Conservation (phyloP, 495 filamentous ascomycete species). For the Trichoderma erinaceum region DNA sequence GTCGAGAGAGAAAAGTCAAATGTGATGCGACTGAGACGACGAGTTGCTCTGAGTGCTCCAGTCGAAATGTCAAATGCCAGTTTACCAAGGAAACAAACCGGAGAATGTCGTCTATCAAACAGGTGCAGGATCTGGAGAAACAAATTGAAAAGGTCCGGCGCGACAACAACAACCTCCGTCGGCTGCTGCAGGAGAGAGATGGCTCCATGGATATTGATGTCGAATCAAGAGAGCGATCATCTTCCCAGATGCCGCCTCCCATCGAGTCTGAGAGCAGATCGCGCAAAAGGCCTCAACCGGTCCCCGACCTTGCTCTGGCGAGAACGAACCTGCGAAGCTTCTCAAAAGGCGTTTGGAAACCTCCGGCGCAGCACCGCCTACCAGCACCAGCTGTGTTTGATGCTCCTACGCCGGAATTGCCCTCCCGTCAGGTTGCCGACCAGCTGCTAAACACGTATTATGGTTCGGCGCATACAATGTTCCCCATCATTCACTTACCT, state of each 20-base stretch:
- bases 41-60: constrained; percentile 94
- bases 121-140: constrained; percentile 94
- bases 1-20: constrained; percentile 96
- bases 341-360: constrained; percentile 73
- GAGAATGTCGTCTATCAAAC: constrained; percentile 98
- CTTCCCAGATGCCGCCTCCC: constrained; percentile 51
- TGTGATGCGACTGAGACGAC: constrained; percentile 95
- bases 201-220: constrained; percentile 51
- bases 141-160: constrained; percentile 70
- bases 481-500: constrained; percentile 88
- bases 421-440: constrained; percentile 64
- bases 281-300: constrained; percentile 50
- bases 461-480: constrained; percentile 64
- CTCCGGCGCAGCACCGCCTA: constrained; percentile 63
- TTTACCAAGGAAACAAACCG: constrained; percentile 99
- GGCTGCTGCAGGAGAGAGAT: constrained; percentile 44
- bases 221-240: constrained; percentile 41
- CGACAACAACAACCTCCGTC: constrained; percentile 65
- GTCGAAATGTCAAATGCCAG: constrained; percentile 90
- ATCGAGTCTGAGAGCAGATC: constrained; percentile 57
- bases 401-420: constrained; percentile 57
- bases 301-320: constrained; percentile 65
- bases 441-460: constrained; percentile 72
- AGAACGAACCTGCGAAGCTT: constrained; percentile 67
- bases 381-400: constrained; percentile 44